A percentile compares a stretch with the other conserved stretches of the same genome.
phyloP scores from a whole-genome alignment of 768 basidiomycete species.

The Cystobasidium tubakii region DNA sequence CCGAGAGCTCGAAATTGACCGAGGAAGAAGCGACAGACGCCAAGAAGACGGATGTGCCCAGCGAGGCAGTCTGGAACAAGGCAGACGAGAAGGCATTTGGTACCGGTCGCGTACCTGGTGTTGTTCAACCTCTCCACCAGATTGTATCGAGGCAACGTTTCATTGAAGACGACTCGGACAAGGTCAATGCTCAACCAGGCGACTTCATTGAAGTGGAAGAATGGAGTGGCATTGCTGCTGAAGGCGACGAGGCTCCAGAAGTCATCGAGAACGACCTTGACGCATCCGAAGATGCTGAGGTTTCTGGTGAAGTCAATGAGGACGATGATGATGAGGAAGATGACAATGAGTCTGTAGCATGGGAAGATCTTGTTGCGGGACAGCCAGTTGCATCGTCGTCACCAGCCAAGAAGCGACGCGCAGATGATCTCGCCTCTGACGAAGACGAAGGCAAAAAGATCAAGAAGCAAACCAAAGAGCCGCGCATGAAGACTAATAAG shows the following conservation, averaged over 20 bases:
- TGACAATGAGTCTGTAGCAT: constrained; percentile 35
- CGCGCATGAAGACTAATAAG: constrained; percentile 94
- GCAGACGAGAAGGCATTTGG: constrained; percentile 52
- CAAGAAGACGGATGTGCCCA: constrained; percentile 34
- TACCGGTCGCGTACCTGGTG: constrained; percentile 43
- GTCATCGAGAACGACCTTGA: constrained; percentile 85
- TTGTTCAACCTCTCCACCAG: constrained; percentile 48
- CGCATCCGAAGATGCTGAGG: constrained; percentile 45
- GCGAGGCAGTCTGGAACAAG: constrained; percentile 23
- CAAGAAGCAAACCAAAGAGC: constrained; percentile 56
- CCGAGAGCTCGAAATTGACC: constrained; percentile 61
- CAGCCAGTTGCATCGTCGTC: background rate
- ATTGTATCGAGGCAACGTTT: constrained; percentile 45
- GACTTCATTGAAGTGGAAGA: constrained; percentile 41
- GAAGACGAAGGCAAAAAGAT: constrained; percentile 48
- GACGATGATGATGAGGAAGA: constrained; percentile 43
- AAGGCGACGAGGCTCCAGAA: constrained; percentile 51
- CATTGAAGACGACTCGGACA: constrained; percentile 43
- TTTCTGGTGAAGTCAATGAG: constrained; percentile 44
- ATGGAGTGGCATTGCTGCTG: constrained; percentile 47
- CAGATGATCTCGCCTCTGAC: constrained; percentile 48
- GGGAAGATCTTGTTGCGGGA: constrained; percentile 32
- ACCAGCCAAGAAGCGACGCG: background rate
- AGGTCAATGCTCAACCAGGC: constrained; percentile 28
- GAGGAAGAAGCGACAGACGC: constrained; percentile 43